Conservation (phyloP, 1,284 basidiomycete genomes). For the Ustanciosporium gigantosporum region DNA sequence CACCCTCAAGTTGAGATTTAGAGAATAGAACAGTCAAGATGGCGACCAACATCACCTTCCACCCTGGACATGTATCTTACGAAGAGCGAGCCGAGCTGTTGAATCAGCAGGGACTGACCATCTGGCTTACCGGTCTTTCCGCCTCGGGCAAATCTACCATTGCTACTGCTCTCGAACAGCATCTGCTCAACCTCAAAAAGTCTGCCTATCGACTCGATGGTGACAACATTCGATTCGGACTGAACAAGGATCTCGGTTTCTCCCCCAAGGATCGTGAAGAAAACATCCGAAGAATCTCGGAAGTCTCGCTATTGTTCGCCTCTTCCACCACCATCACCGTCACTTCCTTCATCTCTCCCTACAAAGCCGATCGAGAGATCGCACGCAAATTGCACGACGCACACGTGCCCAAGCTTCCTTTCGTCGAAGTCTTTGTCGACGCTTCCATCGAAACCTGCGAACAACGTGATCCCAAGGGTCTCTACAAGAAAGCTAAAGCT, state of each 20-base stretch:
- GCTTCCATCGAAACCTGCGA: constrained; percentile 88
- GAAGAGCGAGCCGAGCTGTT: constrained; percentile 52
- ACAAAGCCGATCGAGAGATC: constrained; percentile 77
- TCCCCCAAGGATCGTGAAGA: constrained; percentile 92
- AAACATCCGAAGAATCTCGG: constrained; percentile 96
- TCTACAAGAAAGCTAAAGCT: constrained; percentile 94
- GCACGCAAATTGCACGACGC: constrained; percentile 78
- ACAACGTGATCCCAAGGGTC: constrained; percentile 90
- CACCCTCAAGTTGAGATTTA: too few species aligned
- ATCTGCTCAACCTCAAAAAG: constrained; percentile 82
- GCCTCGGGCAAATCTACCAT: constrained; percentile 79
- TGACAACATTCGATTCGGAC: constrained; percentile 93
- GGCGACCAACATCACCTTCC: constrained; percentile 86
- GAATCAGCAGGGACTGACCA: constrained; percentile 35
- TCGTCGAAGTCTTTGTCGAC: constrained; percentile 90
- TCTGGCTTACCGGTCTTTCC: constrained; percentile 54
- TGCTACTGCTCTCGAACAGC: constrained; percentile 94
- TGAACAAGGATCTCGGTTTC: constrained; percentile 98
- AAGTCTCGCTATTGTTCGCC: constrained; percentile 93
- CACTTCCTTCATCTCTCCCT: constrained; percentile 99
- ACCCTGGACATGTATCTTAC: constrained; percentile 66
- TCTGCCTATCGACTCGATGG: constrained; percentile 92
- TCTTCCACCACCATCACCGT: constrained; percentile 82
- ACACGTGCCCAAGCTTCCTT: constrained; percentile 70
- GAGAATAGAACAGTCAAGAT: too few species aligned